Conservation (phyloP, 345 rosid genomes). For the Euclidium syriacum region DNA sequence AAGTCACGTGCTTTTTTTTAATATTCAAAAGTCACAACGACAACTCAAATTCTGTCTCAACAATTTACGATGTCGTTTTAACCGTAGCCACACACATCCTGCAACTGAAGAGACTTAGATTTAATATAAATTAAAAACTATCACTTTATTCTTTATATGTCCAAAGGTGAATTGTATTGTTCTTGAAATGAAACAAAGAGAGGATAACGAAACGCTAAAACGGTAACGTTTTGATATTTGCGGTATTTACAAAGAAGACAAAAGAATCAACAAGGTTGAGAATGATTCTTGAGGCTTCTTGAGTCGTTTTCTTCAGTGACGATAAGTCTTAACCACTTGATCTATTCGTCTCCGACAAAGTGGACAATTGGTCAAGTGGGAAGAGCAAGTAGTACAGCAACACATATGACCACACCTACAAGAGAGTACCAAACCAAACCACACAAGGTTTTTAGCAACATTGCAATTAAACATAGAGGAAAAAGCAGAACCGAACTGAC, state of each 20-base stretch:
- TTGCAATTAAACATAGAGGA: too few species aligned
- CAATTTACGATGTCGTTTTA: too few species aligned
- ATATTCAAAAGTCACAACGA: too few species aligned
- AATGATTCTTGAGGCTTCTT: neutral
- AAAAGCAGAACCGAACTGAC: too few species aligned
- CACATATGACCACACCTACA: constrained; percentile 99
- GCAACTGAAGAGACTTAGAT: too few species aligned
- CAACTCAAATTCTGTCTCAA: too few species aligned
- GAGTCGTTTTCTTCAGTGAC: constrained; percentile 44
- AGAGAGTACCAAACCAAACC: constrained; percentile 2
- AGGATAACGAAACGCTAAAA: neutral
- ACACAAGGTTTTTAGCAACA: neutral
- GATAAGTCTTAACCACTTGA: constrained; percentile 75
- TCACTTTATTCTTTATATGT: too few species aligned
- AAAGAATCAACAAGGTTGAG: neutral
- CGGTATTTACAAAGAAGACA: constrained; percentile 13
- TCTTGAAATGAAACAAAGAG: neutral
- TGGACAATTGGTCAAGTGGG: constrained; percentile 68
- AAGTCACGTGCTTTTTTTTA: too few species aligned
- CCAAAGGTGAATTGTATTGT: too few species aligned
- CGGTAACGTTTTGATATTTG: neutral
- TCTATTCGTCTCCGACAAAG: constrained; percentile 87
- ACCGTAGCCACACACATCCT: too few species aligned
- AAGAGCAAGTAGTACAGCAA: constrained; percentile 73
- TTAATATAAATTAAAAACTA: too few species aligned